Conservation (phyloP, 2,329 filamentous ascomycete genomes). For the Cytospora schulzeri region DNA sequence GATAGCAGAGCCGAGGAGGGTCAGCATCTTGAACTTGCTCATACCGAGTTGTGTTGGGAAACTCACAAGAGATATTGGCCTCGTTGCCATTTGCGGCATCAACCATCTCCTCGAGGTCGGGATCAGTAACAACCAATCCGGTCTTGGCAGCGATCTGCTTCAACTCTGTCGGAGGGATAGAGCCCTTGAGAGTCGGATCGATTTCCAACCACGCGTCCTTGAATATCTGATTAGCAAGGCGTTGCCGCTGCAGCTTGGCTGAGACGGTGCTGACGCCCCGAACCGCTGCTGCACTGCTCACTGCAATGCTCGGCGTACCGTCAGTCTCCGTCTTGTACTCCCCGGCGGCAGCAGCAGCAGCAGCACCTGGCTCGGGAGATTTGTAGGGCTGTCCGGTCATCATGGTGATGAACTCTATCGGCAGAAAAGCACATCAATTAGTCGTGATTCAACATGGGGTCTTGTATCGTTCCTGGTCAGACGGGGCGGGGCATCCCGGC, state of each 20-base stretch:
- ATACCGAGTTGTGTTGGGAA: not conserved
- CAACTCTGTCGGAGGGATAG: slow-evolving; percentile 39
- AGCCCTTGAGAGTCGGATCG: slow-evolving; percentile 39
- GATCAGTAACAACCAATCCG: slow-evolving; percentile 39
- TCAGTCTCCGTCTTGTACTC: slow-evolving; percentile 30
- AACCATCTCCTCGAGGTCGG: slow-evolving; percentile 38
- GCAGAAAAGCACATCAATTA: not conserved
- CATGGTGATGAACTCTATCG: slow-evolving; percentile 45
- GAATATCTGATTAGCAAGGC: slow-evolving; percentile 24
- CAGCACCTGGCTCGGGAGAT: slow-evolving; percentile 30
- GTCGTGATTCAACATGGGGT: not conserved
- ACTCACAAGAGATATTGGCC: slow-evolving; percentile 40
- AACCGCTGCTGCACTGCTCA: slow-evolving; percentile 22
- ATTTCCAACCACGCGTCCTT: slow-evolving; percentile 40
- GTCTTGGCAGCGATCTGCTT: slow-evolving; percentile 38
- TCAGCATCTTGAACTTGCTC: not conserved
- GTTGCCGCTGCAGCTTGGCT: slow-evolving; percentile 25
- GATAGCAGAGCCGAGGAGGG: slow-evolving; percentile 2
- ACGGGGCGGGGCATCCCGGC: not conserved
- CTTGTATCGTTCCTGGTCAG: not conserved
- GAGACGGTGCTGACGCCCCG: slow-evolving; percentile 26
- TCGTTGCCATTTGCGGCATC: slow-evolving; percentile 40
- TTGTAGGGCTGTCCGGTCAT: slow-evolving; percentile 43
- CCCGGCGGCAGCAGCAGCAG: slow-evolving; percentile 33
- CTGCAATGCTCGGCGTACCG: slow-evolving; percentile 20